Evolutionary conservation across 2,329 filamentous ascomycete species (phyloP).

Genomic region (Stachybotrys chlorohalonatus): DNA sequence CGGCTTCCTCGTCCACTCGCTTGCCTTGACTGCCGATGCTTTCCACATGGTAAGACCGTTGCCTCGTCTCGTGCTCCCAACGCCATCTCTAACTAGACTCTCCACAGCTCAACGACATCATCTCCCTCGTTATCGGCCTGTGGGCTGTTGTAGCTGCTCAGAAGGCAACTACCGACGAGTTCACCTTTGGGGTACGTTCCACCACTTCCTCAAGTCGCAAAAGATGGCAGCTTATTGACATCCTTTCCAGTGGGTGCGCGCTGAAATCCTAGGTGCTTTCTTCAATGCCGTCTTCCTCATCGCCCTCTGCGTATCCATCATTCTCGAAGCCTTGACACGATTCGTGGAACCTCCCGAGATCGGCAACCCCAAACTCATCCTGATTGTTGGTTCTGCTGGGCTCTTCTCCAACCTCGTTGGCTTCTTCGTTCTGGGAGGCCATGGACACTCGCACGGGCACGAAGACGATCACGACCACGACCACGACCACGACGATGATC

Average conservation of each 20-base stretch:
- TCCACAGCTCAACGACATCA: constrained; percentile 82
- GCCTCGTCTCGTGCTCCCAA: not conserved
- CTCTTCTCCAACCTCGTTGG: constrained; percentile 83
- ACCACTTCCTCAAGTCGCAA: not conserved
- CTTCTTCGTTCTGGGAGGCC: constrained; percentile 85
- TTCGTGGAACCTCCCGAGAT: constrained; percentile 89
- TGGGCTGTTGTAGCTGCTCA: constrained; percentile 92
- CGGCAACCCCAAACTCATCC: constrained; percentile 73
- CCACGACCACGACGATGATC: constrained; percentile 30
- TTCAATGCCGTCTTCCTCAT: constrained; percentile 98
- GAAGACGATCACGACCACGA: constrained; percentile 46
- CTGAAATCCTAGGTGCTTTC: constrained; percentile 90
- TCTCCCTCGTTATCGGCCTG: constrained; percentile 82
- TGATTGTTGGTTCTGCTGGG: constrained; percentile 80
- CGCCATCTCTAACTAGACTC: constrained; percentile 6
- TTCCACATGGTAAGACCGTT: constrained; percentile 78
- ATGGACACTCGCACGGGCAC: constrained; percentile 71
- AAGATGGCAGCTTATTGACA: constrained; percentile 4
- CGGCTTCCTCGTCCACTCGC: constrained; percentile 80
- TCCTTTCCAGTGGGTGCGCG: constrained; percentile 74
- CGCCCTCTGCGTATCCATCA: constrained; percentile 90
- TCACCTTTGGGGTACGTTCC: constrained; percentile 77
- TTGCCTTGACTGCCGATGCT: constrained; percentile 90
- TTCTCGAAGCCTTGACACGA: constrained; percentile 87
- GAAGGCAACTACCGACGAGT: constrained; percentile 78